Evolutionary conservation across 2,329 filamentous ascomycete genomes (phyloP), one percentile per base, ranked within the genome.

Genomic region (Colletotrichum sp.): DNA sequence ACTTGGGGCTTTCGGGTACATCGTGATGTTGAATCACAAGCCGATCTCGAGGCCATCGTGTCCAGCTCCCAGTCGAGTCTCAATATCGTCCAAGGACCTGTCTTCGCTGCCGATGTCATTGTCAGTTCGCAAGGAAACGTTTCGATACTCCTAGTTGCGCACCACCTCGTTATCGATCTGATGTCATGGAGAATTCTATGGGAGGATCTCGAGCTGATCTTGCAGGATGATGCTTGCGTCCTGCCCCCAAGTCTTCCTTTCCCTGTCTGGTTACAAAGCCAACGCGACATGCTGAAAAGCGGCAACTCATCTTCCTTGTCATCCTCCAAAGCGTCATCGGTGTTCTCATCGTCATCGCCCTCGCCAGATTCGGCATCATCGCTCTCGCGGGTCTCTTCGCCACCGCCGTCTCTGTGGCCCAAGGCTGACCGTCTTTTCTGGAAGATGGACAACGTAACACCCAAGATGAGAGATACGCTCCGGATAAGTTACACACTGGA

Each of bases 291-390:
- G 39, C 39, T 44, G 39, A n/a, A 44, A 12, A n/a, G 39, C 18
- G 39, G 16, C 18, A n/a, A 1, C 39, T 0, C 39, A 1, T 44
- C 39, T 12, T 2, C 39, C 5, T n/a, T 44, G 39, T 4, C 18
- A 44, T 44, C 39, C 0, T 44, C 18, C 18, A n/a, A 44, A 1
- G 3, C 39, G 18, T 44, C 39, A 2, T 44, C 39, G 39, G 39
- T 44, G 39, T 44, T n/a, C 18, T 44, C 39, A 44, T 12, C 39
- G 3, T 44, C 39, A 44, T n/a, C 5, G 5, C 2, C 39, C 3
- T n/a, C 39, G 5, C 39, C 18, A n/a, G 39, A 44, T 44, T 44
- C 39, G 18, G 18, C 39, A 12, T 44, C 39, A 44, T 44, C 39
- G 9, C 9, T 44, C 9, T 44, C 39, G 5, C 39, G 39, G 18